These are phyloP conservation scores for Pontederia crassipes DNA, from an alignment of 176 grass and related monocot genomes.

Conservation along the genomic window DNA sequence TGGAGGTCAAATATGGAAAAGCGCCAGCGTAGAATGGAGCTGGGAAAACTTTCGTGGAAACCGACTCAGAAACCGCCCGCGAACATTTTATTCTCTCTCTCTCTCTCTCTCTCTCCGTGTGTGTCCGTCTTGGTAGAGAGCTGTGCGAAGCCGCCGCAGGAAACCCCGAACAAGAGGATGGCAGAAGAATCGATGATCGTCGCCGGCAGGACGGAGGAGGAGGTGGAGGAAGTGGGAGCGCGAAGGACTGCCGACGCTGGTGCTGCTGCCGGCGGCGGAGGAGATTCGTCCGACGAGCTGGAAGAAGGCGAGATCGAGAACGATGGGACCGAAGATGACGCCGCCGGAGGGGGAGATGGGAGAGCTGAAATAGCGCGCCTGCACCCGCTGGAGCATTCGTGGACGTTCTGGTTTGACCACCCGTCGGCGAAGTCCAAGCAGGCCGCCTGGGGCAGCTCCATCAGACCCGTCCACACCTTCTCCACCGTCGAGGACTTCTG, in stretches of 20 bases:
- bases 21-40: too few species aligned
- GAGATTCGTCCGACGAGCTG: slow-evolving; percentile 26
- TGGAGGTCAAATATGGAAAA: too few species aligned
- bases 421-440: slow-evolving; percentile 44
- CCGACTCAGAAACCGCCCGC: too few species aligned
- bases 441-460: slow-evolving; percentile 4
- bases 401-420: slow-evolving; percentile 99
- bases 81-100: too few species aligned
- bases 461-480: neutral
- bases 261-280: slow-evolving; percentile 12
- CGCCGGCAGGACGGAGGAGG: neutral
- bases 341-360: neutral
- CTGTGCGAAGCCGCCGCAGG: too few species aligned
- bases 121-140: too few species aligned
- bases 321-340: slow-evolving; percentile 11
- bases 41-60: too few species aligned
- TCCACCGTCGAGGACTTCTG: neutral
- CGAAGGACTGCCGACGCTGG: neutral
- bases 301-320: slow-evolving; percentile 91
- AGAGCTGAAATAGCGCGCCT: neutral
- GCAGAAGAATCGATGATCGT: too few species aligned
- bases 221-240: neutral
- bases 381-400: slow-evolving; percentile 73
- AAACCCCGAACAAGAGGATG: too few species aligned
- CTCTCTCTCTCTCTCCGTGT: too few species aligned